These are phyloP conservation scores for Pythium phragmitis DNA, from an alignment of 352 stramenopile genomes.

Conservation along the genomic window DNA sequence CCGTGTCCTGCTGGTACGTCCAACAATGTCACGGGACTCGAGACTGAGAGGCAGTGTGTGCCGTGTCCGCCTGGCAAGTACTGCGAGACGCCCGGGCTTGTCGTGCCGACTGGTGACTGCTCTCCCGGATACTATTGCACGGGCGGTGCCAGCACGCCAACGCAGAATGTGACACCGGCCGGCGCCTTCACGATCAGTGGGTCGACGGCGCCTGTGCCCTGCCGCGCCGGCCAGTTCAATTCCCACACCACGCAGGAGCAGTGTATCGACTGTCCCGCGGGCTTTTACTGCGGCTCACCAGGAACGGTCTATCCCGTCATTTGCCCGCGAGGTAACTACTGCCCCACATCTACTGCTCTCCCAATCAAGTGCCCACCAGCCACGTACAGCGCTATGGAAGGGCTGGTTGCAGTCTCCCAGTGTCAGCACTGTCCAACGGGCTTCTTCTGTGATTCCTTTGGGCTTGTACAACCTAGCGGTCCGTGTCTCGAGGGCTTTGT, in stretches of 20 bases:
- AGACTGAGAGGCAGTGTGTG: conserved; percentile 70
- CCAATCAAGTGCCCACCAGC: conserved; percentile 67
- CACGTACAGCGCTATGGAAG: conserved; percentile 50
- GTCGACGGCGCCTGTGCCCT: conserved; percentile 41
- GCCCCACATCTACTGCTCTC: conserved; percentile 45
- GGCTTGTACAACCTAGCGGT: conserved; percentile 44
- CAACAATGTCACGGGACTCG: conserved; percentile 73
- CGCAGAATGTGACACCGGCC: conserved; percentile 47
- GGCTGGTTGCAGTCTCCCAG: conserved; percentile 63
- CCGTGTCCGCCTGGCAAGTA: conserved; percentile 76
- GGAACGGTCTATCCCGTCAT: conserved; percentile 46
- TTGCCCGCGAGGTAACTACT: conserved; percentile 73
- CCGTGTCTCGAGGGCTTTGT: conserved; percentile 67
- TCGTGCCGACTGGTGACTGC: conserved; percentile 70
- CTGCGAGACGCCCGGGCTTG: conserved; percentile 66
- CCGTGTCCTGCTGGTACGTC: conserved; percentile 76
- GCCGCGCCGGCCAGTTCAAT: conserved; percentile 63
- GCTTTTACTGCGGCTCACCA: conserved; percentile 66
- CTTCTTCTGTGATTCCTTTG: conserved; percentile 89
- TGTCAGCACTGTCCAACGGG: conserved; percentile 82
- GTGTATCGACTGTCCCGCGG: conserved; percentile 67
- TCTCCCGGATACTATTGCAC: conserved; percentile 82
- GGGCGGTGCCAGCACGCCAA: conserved; percentile 48
- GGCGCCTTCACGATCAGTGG: conserved; percentile 58
- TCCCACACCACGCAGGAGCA: conserved; percentile 44